Evolutionary conservation across 176 grass and related monocot genomes (phyloP).

Genomic region (Raddia guianensis): DNA sequence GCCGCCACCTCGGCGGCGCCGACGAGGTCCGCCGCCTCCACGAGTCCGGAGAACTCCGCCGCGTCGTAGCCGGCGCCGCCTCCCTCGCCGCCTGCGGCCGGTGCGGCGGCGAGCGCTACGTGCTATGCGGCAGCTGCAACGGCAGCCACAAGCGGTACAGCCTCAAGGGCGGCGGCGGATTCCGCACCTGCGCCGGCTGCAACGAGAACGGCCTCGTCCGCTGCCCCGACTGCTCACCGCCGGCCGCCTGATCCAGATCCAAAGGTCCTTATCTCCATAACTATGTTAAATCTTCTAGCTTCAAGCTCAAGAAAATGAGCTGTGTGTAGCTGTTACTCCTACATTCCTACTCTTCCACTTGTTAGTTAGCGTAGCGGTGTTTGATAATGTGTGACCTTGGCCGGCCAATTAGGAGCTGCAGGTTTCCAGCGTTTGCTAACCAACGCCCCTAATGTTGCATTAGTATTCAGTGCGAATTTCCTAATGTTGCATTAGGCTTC

Average conservation of each 20-base stretch:
- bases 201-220: slow-evolving; percentile 99
- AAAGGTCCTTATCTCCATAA: slow-evolving; percentile 40
- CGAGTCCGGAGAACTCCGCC: slow-evolving; percentile 70
- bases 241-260: slow-evolving; percentile 51
- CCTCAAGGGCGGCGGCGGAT: slow-evolving; percentile 62
- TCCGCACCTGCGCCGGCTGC: slow-evolving; percentile 70
- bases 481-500: neutral
- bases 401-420: slow-evolving; percentile 25
- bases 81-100: slow-evolving; percentile 41
- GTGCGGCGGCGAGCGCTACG: slow-evolving; percentile 67
- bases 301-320: slow-evolving; percentile 25
- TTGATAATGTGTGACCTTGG: slow-evolving; percentile 34
- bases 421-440: slow-evolving; percentile 36
- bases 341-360: slow-evolving; percentile 18
- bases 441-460: neutral
- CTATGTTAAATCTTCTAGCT: slow-evolving; percentile 35
- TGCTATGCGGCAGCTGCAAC: slow-evolving; percentile 65
- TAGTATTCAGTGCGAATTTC: neutral
- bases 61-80: slow-evolving; percentile 46
- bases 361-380: slow-evolving; percentile 47
- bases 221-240: slow-evolving; percentile 71
- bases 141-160: slow-evolving; percentile 77
- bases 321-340: slow-evolving; percentile 37
- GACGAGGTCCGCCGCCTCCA: slow-evolving; percentile 67
- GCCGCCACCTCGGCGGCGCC: slow-evolving; percentile 64